A percentile compares a stretch with the other conserved stretches of the same genome.
Conservation (phyloP, 192 early-diverging fungal species). For the Podila clonocystis region DNA sequence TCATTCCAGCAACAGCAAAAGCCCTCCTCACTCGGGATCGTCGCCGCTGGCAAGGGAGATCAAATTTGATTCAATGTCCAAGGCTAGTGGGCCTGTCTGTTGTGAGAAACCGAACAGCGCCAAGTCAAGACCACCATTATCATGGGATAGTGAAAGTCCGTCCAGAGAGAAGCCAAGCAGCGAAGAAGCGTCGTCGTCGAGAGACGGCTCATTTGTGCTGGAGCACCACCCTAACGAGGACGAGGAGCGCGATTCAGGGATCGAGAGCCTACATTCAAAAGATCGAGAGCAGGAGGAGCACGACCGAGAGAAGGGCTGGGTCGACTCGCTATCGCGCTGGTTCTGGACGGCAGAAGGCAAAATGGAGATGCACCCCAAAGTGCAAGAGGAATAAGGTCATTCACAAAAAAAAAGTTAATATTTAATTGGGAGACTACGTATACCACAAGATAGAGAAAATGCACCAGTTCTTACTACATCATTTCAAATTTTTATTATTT, state of each 20-base stretch:
- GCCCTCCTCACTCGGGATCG: constrained; percentile 24
- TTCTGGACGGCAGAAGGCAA: constrained; percentile 15
- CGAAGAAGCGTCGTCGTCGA: background rate
- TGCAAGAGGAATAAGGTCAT: no score
- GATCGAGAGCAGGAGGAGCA: background rate
- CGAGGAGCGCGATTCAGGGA: constrained; percentile 10
- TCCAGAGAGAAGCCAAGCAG: background rate
- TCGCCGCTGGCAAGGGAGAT: constrained; percentile 36
- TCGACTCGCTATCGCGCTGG: constrained; percentile 29
- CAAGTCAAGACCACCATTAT: background rate
- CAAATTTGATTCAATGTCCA: constrained; percentile 21
- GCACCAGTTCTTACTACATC: no score
- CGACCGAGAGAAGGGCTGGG: constrained; percentile 26
- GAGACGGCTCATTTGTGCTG: constrained; percentile 6
- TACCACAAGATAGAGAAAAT: no score
- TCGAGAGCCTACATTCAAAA: constrained; percentile 10
- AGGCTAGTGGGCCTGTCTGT: background rate
- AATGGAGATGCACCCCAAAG: background rate
- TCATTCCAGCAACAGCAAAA: constrained; percentile 6
- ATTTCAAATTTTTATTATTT: no score
- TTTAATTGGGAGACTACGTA: no score
- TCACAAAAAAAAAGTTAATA: no score
- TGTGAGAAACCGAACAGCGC: background rate
- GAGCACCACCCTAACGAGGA: constrained; percentile 6
- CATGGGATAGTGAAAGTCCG: no score